These are phyloP conservation scores for Fallopia convolvulus DNA, from an alignment of 148 eudicot genomes.

Conservation along the genomic window DNA sequence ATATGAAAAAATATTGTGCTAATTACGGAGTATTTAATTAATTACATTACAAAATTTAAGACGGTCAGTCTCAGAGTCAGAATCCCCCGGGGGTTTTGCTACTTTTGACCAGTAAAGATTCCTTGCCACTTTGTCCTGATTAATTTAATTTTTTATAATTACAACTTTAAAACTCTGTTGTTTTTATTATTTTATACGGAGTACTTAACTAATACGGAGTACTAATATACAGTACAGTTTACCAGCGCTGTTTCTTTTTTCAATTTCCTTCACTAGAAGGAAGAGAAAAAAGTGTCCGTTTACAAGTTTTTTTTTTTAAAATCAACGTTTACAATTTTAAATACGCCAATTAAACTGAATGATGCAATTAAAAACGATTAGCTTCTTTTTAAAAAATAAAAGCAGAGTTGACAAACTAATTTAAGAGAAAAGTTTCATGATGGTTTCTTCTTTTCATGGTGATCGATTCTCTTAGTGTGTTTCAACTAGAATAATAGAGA, in stretches of 20 bases:
- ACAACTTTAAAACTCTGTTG: not conserved
- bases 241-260: not conserved
- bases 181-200: too few relatives aligned
- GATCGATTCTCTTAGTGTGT: not conserved
- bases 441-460: not conserved
- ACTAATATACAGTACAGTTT: not conserved
- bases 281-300: not conserved
- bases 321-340: not conserved
- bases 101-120: constrained; percentile 9
- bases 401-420: not conserved
- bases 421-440: not conserved
- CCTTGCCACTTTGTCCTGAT: not conserved
- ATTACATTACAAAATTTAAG: not conserved
- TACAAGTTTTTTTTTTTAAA: not conserved
- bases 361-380: not conserved
- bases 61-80: not conserved
- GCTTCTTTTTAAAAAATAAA: not conserved
- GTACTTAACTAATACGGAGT: too few relatives aligned
- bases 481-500: not conserved
- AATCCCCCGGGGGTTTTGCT: not conserved
- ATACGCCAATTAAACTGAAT: not conserved
- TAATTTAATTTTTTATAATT: not conserved
- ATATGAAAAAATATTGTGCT: not conserved
- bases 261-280: not conserved
- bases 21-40: too few relatives aligned